Evolutionary conservation across 2,329 filamentous ascomycete genomes (phyloP).

Genomic region (Microthyrium microscopicum): DNA sequence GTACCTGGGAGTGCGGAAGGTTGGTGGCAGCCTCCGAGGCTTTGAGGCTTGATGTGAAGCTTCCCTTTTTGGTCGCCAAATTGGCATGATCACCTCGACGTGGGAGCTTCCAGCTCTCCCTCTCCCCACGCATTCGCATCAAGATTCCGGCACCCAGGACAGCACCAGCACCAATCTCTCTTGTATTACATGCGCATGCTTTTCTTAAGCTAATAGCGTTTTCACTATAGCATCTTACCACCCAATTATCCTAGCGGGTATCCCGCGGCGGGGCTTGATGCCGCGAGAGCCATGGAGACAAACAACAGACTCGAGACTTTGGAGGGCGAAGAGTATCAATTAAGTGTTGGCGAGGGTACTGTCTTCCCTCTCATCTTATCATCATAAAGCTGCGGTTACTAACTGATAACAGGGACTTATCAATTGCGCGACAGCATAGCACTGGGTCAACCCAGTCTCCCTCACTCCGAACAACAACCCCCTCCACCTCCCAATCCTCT

Average conservation of each 20-base stretch:
- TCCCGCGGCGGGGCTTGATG: slow-evolving; percentile 57
- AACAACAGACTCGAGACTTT: slow-evolving; percentile 77
- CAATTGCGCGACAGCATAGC: slow-evolving; percentile 78
- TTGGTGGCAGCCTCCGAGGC: too few relatives aligned
- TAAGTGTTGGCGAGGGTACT: slow-evolving; percentile 82
- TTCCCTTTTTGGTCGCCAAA: too few relatives aligned
- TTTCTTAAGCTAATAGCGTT: too few relatives aligned
- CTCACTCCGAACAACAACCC: slow-evolving; percentile 85
- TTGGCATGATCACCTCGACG: too few relatives aligned
- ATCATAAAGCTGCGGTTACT: neutral
- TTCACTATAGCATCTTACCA: slow-evolving; percentile 69
- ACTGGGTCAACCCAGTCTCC: slow-evolving; percentile 71
- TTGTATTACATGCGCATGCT: too few relatives aligned
- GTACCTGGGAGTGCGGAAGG: too few relatives aligned
- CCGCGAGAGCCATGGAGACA: slow-evolving; percentile 73
- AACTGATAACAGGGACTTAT: slow-evolving; percentile 53
- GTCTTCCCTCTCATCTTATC: slow-evolving; percentile 1
- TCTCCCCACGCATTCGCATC: too few relatives aligned
- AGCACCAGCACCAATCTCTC: too few relatives aligned
- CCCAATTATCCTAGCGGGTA: slow-evolving; percentile 84
- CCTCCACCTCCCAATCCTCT: slow-evolving; percentile 79
- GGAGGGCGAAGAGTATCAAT: slow-evolving; percentile 67
- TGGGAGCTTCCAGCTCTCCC: too few relatives aligned
- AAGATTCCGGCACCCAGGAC: too few relatives aligned
- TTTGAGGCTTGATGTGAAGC: too few relatives aligned